Conservation (phyloP, 129 eudicot species). For the Cynara cardunculus region DNA sequence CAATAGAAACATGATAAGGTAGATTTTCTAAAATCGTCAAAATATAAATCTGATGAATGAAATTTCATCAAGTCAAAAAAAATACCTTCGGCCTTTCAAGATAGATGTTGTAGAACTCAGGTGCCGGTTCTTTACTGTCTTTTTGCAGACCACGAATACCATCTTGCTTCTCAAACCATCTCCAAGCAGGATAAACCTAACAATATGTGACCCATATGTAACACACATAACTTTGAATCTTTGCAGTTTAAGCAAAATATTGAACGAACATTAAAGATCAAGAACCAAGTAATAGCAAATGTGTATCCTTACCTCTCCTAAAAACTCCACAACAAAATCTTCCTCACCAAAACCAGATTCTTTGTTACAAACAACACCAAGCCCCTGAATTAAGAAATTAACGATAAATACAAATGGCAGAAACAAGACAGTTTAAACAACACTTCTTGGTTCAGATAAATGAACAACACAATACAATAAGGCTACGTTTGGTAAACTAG, state of each 20-base stretch:
- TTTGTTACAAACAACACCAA: slow-evolving; percentile 98
- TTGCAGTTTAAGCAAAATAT: background rate
- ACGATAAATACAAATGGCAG: background rate
- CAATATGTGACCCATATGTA: background rate
- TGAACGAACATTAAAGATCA: background rate
- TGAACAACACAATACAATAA: background rate
- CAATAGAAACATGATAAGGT: slow-evolving; percentile 15
- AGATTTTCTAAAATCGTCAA: background rate
- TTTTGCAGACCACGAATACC: slow-evolving; percentile 92
- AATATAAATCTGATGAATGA: background rate
- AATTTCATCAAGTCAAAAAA: background rate
- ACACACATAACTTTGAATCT: background rate
- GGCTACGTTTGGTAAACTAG: no score
- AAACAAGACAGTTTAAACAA: background rate
- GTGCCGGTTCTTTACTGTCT: slow-evolving; percentile 89
- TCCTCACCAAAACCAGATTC: slow-evolving; percentile 82
- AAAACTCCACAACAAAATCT: slow-evolving; percentile 94
- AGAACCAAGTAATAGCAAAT: background rate
- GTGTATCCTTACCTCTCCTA: slow-evolving; percentile 78
- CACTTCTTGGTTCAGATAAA: background rate
- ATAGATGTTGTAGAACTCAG: slow-evolving; percentile 95
- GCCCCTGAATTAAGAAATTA: slow-evolving; percentile 59
- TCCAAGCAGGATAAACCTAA: slow-evolving; percentile 98
- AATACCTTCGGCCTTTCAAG: slow-evolving; percentile 99
- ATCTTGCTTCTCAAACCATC: slow-evolving; percentile 99